These are phyloP conservation scores for Elsinoe perseae DNA, from an alignment of 2,329 filamentous ascomycete species.

Conservation along the genomic window DNA sequence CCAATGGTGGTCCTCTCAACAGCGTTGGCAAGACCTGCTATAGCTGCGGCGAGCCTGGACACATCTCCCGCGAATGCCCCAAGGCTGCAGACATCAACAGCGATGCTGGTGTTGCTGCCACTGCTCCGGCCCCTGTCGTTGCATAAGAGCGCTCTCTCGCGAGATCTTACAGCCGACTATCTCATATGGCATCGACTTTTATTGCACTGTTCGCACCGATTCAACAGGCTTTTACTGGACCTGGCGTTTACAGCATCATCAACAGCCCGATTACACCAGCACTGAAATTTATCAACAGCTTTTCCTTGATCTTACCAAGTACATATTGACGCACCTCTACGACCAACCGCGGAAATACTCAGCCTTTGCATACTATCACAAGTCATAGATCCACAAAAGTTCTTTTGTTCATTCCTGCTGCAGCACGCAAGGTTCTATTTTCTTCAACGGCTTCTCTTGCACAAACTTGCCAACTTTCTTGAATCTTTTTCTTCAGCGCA, in stretches of 20 bases:
- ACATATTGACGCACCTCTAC: slow-evolving; percentile 12
- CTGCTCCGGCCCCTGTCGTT: slow-evolving; percentile 35
- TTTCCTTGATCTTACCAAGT: not conserved
- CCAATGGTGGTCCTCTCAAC: slow-evolving; percentile 91
- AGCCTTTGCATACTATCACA: slow-evolving; percentile 1
- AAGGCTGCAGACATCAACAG: slow-evolving; percentile 52
- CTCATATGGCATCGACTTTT: not conserved
- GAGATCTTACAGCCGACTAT: not conserved
- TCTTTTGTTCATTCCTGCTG: slow-evolving; percentile 2
- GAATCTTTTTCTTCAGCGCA: slow-evolving; percentile 2
- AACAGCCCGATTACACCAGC: not conserved
- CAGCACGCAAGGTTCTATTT: not conserved
- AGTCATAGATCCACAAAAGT: not conserved
- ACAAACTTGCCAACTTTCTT: slow-evolving; percentile 2
- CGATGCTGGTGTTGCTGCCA: slow-evolving; percentile 31
- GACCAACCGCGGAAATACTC: not conserved
- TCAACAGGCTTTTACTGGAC: not conserved
- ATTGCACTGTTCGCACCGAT: not conserved
- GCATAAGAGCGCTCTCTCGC: slow-evolving; percentile 1
- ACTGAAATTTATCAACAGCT: slow-evolving; percentile 5
- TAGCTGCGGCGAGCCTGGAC: slow-evolving; percentile 88
- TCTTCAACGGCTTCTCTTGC: not conserved
- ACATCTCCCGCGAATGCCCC: slow-evolving; percentile 93
- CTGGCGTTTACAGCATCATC: not conserved
- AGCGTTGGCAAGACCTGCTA: slow-evolving; percentile 98